A percentile compares a stretch with the other conserved stretches of the same genome.
phyloP scores from a whole-genome alignment of 2,329 filamentous ascomycete genomes.

The Hymenoscyphus repandus region DNA sequence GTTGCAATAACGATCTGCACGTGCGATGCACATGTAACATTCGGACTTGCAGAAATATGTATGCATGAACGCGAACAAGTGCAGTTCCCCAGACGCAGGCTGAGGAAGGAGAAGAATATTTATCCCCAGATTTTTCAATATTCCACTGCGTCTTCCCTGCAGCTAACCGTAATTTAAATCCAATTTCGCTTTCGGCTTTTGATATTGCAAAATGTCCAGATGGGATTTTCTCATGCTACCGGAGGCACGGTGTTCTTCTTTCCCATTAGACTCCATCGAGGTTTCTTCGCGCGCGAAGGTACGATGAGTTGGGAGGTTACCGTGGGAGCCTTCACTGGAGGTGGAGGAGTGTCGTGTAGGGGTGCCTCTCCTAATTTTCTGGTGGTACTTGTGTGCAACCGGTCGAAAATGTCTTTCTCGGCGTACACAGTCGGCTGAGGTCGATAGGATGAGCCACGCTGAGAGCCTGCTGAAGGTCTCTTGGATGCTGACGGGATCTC shows the following conservation, averaged over 20 bases:
- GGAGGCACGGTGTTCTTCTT: constrained; percentile 15
- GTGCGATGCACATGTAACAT: too few relatives aligned
- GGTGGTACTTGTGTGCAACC: constrained; percentile 29
- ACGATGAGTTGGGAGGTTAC: neutral
- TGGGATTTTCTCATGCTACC: neutral
- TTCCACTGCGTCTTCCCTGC: too few relatives aligned
- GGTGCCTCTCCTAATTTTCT: constrained; percentile 32
- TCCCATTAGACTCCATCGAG: constrained; percentile 24
- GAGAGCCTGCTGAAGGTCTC: constrained; percentile 2
- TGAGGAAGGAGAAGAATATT: too few relatives aligned
- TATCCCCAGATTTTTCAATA: too few relatives aligned
- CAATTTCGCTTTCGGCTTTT: neutral
- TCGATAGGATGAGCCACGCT: constrained; percentile 8
- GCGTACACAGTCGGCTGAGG: constrained; percentile 22
- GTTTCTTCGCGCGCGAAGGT: constrained; percentile 21
- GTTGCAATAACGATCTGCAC: too few relatives aligned
- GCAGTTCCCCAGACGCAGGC: too few relatives aligned
- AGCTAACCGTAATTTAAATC: neutral
- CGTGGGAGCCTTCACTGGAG: constrained; percentile 5
- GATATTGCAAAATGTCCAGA: neutral
- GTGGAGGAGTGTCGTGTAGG: constrained; percentile 17
- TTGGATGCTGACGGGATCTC: constrained; percentile 16
- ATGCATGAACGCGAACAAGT: too few relatives aligned
- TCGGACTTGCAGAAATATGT: too few relatives aligned
- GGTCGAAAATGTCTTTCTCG: constrained; percentile 27